Evolutionary conservation across 257 asterid species (phyloP).

Genomic region (Solanum chmielewskii): DNA sequence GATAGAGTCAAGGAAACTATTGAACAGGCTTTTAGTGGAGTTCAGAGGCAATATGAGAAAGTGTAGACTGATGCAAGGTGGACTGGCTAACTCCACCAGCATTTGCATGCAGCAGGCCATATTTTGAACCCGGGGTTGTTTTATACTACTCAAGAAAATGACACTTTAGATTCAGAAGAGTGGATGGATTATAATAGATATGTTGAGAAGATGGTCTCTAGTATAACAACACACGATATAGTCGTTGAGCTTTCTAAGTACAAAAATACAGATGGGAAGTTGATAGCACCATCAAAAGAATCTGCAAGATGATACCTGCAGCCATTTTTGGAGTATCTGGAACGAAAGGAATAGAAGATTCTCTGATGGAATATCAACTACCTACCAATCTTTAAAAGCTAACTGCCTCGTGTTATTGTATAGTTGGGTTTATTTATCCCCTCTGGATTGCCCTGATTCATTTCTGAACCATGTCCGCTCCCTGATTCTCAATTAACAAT

Average conservation of each 20-base stretch:
- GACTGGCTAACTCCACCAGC: background rate
- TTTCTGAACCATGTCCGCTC: no score
- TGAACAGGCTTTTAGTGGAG: background rate
- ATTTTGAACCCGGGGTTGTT: background rate
- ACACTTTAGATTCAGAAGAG: background rate
- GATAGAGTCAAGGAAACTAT: background rate
- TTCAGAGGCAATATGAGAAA: background rate
- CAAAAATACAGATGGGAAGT: background rate
- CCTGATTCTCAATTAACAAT: no score
- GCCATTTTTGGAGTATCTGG: no score
- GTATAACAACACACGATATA: background rate
- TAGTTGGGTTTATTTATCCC: no score
- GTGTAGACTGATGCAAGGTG: background rate
- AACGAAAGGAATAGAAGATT: no score
- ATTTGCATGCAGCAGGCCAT: background rate
- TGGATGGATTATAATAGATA: background rate
- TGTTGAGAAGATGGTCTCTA: background rate
- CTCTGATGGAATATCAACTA: no score
- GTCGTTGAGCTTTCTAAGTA: background rate
- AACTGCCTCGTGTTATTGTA: no score
- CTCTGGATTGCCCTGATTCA: no score
- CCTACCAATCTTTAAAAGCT: no score
- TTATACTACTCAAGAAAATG: background rate
- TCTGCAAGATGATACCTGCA: no score
- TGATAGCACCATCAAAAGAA: no score